Conservation (phyloP, 2,329 filamentous ascomycete genomes). For the Aspergillus japonicus region DNA sequence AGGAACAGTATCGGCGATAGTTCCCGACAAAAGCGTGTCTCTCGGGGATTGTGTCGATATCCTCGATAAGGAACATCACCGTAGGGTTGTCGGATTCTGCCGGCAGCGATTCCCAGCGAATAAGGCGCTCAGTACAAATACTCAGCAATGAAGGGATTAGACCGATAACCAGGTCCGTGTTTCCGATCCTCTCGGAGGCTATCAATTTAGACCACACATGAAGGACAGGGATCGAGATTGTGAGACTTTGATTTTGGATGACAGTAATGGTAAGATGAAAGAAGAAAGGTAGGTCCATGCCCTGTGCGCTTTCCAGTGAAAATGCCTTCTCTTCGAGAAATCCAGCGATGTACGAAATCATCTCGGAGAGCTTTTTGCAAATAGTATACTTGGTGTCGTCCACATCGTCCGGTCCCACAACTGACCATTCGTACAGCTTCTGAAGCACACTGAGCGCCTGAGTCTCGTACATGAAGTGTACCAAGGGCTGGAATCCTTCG, state of each 20-base stretch:
- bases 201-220: slow-evolving; percentile 87
- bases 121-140: slow-evolving; percentile 75
- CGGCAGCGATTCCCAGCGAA: slow-evolving; percentile 84
- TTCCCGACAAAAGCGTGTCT: slow-evolving; percentile 94
- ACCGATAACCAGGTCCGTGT: slow-evolving; percentile 55
- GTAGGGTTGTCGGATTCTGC: slow-evolving; percentile 78
- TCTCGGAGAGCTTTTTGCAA: slow-evolving; percentile 91
- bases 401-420: slow-evolving; percentile 75
- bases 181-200: slow-evolving; percentile 66
- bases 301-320: slow-evolving; percentile 56
- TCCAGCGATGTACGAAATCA: slow-evolving; percentile 80
- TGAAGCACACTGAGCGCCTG: slow-evolving; percentile 69
- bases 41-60: slow-evolving; percentile 92
- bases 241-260: slow-evolving; percentile 79
- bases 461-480: slow-evolving; percentile 75
- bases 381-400: slow-evolving; percentile 91
- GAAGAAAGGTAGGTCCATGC: slow-evolving; percentile 69
- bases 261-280: slow-evolving; percentile 77
- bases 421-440: slow-evolving; percentile 75
- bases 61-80: slow-evolving; percentile 79
- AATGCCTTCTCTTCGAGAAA: slow-evolving; percentile 77
- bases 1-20: slow-evolving; percentile 85
- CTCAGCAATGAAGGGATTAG: slow-evolving; percentile 74
- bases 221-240: slow-evolving; percentile 88
- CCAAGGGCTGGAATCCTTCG: slow-evolving; percentile 73